phyloP scores from a whole-genome alignment of 2,329 filamentous ascomycete genomes.

The Calonectria pseudoreteaudii region DNA sequence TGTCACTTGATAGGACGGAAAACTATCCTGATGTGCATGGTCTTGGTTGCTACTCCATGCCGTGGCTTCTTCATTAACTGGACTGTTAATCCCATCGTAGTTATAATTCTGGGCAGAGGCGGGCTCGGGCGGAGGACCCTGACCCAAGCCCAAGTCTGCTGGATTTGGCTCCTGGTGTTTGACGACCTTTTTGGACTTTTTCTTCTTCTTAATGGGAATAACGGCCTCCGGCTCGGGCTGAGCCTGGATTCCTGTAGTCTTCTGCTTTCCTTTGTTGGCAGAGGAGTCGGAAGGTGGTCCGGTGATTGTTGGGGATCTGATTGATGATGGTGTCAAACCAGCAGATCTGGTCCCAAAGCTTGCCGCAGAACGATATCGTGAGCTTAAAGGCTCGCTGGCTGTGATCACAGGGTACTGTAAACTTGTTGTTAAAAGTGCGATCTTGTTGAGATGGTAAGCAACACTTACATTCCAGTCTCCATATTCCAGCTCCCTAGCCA shows the following conservation, averaged over 20 bases:
- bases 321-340: conserved; percentile 36
- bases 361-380: conserved; percentile 66
- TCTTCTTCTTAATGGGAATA: conserved; percentile 54
- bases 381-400: conserved; percentile 76
- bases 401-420: conserved; percentile 91
- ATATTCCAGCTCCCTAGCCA: conserved; percentile 79
- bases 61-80: conserved; percentile 34
- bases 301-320: conserved; percentile 34
- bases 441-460: not conserved
- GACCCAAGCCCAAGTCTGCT: conserved; percentile 40
- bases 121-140: conserved; percentile 35
- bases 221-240: conserved; percentile 43
- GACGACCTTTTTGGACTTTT: conserved; percentile 50
- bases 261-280: conserved; percentile 41
- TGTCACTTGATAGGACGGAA: conserved; percentile 45
- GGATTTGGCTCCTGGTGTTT: conserved; percentile 50
- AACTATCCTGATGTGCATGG: conserved; percentile 26
- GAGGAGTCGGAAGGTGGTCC: conserved; percentile 16
- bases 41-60: conserved; percentile 18
- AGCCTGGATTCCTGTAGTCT: conserved; percentile 32
- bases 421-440: conserved; percentile 4
- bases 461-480: conserved; percentile 92
- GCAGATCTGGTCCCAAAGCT: conserved; percentile 45
- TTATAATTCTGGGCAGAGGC: conserved; percentile 21
- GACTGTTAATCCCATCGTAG: conserved; percentile 37